Base-by-base conservation (phyloP, 2,329 filamentous ascomycete genomes). In the Phialophora chinensis region DNA sequence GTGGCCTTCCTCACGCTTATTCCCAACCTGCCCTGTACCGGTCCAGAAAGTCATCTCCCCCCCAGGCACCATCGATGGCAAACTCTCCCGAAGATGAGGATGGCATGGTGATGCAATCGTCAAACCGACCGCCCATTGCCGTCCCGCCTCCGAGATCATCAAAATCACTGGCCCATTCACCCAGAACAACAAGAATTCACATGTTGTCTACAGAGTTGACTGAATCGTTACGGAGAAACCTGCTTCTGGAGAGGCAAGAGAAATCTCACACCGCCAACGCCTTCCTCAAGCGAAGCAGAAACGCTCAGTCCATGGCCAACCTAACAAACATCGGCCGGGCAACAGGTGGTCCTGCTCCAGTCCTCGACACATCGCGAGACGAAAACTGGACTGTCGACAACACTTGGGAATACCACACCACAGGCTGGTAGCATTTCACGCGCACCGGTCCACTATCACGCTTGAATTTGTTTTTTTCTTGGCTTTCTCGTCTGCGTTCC, bases 121-220 rank as follows among this genome's bases (percentile, higher is more conserved):
- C 65, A 17, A 66, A 64, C 12, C 67, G 66, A 27, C 65, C 60
- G 54, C 66, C 71, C 12, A 72, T 73, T 25, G 59, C 64, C 31
- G 71, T 72, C 20, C 62, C 70, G 11, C 69, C 71, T 33, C 66
- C 69, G 7, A 66, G 70, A 20, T 33, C 63, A 14, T 60, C 52
- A 7, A 68, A 70, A 42, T 53, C 91, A 63, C 87, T 89, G 31
- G 91, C 92, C 1, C 85, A 97, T 71, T 98, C 95, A 4, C 95
- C 95, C 3, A 88, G 93, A 65, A 97, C 94, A 0, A 97, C 93
- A 0, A 88, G 95, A 60, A 88, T 93, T 67, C 96, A 97, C 79
- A 99, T 99, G 95, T 86, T 99, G 64, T 90, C 92, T 8, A 96
- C 92, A 0, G 95, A 99, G 81, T 83, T 99, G 62, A 97, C 94